These are phyloP conservation scores for Russula compacta DNA, from an alignment of 768 basidiomycete species.

Conservation along the genomic window DNA sequence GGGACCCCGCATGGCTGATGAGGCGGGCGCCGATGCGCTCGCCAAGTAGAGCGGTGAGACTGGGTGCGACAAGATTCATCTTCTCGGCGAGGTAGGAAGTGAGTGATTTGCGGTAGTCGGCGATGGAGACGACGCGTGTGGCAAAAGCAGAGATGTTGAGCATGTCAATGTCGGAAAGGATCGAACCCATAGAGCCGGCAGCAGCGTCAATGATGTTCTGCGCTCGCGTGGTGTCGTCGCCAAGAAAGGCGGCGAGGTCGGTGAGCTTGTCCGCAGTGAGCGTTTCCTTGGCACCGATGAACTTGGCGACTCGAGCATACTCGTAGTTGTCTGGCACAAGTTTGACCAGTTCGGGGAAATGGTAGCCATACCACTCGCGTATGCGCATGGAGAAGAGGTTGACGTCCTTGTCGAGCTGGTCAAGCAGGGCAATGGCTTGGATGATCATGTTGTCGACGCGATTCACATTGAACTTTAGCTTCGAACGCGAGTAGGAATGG, in stretches of 20 bases:
- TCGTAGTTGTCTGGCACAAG: slow-evolving; percentile 92
- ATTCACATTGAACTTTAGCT: slow-evolving; percentile 97
- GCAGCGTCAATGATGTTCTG: slow-evolving; percentile 94
- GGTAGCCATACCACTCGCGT: slow-evolving; percentile 98
- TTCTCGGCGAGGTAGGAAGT: slow-evolving; percentile 86
- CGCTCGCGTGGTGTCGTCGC: slow-evolving; percentile 76
- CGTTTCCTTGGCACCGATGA: slow-evolving; percentile 84
- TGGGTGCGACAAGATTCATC: slow-evolving; percentile 96
- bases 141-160: slow-evolving; percentile 93
- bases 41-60: slow-evolving; percentile 80
- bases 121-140: slow-evolving; percentile 78
- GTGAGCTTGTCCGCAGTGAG: slow-evolving; percentile 72
- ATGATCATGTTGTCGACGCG: slow-evolving; percentile 99
- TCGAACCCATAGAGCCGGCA: slow-evolving; percentile 88
- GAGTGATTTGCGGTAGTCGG: slow-evolving; percentile 89
- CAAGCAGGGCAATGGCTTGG: slow-evolving; percentile 94
- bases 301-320: slow-evolving; percentile 77
- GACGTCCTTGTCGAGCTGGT: slow-evolving; percentile 99
- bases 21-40: slow-evolving; percentile 88
- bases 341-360: slow-evolving; percentile 93
- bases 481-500: slow-evolving; percentile 94
- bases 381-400: slow-evolving; percentile 98
- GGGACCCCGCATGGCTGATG: slow-evolving; percentile 92
- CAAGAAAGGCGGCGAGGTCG: slow-evolving; percentile 70
- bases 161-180: slow-evolving; percentile 87